phyloP scores from a whole-genome alignment of 805 yeast genomes.

The Ogataea populi-albae region DNA sequence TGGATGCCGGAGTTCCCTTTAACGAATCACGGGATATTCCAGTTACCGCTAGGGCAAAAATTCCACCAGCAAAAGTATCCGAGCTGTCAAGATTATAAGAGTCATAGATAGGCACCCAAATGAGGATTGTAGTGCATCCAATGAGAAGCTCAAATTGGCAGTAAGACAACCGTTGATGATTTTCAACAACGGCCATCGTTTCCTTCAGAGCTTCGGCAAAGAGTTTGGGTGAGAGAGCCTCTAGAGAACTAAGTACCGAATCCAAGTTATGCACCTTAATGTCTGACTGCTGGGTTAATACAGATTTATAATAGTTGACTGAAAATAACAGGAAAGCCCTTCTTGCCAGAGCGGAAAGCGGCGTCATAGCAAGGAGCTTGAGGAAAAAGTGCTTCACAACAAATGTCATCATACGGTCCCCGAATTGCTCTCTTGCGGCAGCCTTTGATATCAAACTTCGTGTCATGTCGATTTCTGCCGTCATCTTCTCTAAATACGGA shows the following conservation, averaged over 20 bases:
- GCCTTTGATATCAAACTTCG: constrained; percentile 1
- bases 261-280: constrained; percentile 3
- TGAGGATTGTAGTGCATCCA: constrained; percentile 11
- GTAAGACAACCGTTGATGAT: constrained; percentile 8
- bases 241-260: constrained; percentile 3
- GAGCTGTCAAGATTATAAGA: constrained; percentile 8
- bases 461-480: constrained; percentile 2
- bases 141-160: constrained; percentile 16
- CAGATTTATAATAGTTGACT: constrained; percentile 6
- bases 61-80: constrained; percentile 15
- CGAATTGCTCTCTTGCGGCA: constrained; percentile 11
- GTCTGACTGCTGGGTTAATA: constrained; percentile 5
- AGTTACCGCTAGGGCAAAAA: constrained; percentile 18
- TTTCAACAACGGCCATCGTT: constrained; percentile 8
- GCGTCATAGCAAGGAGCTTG: constrained; percentile 4
- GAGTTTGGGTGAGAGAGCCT: constrained; percentile 2
- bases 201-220: constrained; percentile 8
- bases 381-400: constrained; percentile 6
- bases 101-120: constrained; percentile 13
- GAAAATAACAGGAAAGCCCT: constrained; percentile 11
- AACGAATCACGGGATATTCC: constrained; percentile 6
- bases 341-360: constrained; percentile 9
- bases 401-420: constrained; percentile 7
- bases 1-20: constrained; percentile 5
- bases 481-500: constrained; percentile 2